phyloP scores from a whole-genome alignment of 495 filamentous ascomycete genomes.

The Schizothecium vesticola region DNA sequence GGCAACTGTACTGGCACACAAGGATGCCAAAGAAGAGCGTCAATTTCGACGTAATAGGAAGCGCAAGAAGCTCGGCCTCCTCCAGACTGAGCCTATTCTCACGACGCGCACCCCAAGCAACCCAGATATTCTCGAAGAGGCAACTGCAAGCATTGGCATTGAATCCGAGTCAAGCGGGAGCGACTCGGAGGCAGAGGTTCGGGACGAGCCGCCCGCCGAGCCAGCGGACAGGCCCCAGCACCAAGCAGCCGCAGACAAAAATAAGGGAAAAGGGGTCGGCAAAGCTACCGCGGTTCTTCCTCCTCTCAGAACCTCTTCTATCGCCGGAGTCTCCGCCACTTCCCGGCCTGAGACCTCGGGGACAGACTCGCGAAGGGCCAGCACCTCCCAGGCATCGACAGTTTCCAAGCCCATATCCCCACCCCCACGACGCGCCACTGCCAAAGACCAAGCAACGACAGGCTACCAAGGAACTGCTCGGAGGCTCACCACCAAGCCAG shows the following conservation, averaged over 20 bases:
- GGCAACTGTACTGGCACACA: conserved; percentile 20
- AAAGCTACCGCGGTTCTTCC: neutral
- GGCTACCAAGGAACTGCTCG: conserved; percentile 31
- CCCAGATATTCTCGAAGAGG: conserved; percentile 1
- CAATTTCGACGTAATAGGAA: conserved; percentile 46
- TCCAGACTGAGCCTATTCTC: neutral
- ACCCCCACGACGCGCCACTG: neutral
- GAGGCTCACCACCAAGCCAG: conserved; percentile 6
- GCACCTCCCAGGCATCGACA: neutral
- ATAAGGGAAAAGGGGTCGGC: neutral
- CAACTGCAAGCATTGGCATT: neutral
- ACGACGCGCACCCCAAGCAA: conserved; percentile 15
- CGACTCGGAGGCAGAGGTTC: neutral
- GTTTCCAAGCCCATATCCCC: neutral
- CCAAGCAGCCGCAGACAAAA: neutral
- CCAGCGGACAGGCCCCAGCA: neutral
- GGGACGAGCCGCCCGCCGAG: neutral
- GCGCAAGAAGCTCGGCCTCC: conserved; percentile 32
- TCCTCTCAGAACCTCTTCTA: neutral
- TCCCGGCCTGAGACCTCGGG: neutral
- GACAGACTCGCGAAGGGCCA: neutral
- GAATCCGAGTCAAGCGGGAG: neutral
- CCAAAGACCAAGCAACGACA: conserved; percentile 11
- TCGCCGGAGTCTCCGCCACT: neutral
- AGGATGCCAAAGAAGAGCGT: conserved; percentile 34